Evolutionary conservation across 2,329 filamentous ascomycete species (phyloP).

Genomic region (Zymoseptoria pseudotritici): DNA sequence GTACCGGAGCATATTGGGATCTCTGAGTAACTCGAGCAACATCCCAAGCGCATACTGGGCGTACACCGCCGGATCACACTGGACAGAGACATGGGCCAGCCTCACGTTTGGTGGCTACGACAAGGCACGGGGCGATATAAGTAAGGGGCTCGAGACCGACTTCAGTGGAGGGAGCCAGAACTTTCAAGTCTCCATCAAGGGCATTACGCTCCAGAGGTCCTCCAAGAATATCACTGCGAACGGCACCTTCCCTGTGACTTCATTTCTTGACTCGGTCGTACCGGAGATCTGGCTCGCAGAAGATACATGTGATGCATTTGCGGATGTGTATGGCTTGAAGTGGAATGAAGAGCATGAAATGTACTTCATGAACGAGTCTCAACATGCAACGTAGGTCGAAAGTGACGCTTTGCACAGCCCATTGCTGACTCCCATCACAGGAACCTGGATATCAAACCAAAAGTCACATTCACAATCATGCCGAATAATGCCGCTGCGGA

Average conservation of each 20-base stretch:
- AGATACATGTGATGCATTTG: slow-evolving; percentile 29
- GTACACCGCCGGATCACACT: slow-evolving; percentile 35
- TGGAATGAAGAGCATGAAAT: slow-evolving; percentile 30
- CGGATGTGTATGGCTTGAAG: slow-evolving; percentile 31
- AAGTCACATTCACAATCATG: slow-evolving; percentile 30
- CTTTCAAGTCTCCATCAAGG: slow-evolving; percentile 4
- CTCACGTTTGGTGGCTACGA: slow-evolving; percentile 37
- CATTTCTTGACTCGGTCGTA: slow-evolving; percentile 31
- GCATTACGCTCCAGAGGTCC: background rate
- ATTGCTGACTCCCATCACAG: background rate
- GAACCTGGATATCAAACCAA: slow-evolving; percentile 28
- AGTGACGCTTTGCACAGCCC: background rate
- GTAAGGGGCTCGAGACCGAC: background rate
- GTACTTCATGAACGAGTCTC: slow-evolving; percentile 31
- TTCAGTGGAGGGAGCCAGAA: background rate
- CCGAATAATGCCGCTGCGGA: background rate
- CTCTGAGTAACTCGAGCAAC: slow-evolving; percentile 21
- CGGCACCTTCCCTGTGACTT: background rate
- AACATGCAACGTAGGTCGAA: slow-evolving; percentile 23
- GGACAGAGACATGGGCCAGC: slow-evolving; percentile 9
- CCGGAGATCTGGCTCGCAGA: slow-evolving; percentile 36
- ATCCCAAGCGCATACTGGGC: slow-evolving; percentile 34
- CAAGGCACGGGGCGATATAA: slow-evolving; percentile 14
- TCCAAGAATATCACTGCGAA: background rate
- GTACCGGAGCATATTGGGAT: slow-evolving; percentile 27